phyloP scores from a whole-genome alignment of 257 asterid genomes.

The Anisodus tanguticus region DNA sequence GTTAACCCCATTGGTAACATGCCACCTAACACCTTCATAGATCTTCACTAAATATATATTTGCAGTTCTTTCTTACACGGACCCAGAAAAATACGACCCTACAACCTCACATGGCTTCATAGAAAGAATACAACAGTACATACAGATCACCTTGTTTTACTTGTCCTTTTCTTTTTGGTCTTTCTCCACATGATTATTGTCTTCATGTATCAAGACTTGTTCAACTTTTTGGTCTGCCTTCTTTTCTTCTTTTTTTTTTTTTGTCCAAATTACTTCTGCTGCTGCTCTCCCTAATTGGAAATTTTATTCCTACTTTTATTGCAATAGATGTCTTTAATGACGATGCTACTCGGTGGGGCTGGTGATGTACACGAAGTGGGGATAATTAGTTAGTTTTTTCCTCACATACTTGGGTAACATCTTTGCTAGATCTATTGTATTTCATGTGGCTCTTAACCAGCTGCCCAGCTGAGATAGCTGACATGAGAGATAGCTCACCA shows the following conservation, averaged over 20 bases:
- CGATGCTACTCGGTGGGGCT: background rate
- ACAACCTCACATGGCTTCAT: slow-evolving; percentile 35
- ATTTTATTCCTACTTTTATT: background rate
- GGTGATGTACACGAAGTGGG: background rate
- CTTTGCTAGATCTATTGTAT: slow-evolving; percentile 54
- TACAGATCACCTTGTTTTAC: slow-evolving; percentile 25
- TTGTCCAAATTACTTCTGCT: background rate
- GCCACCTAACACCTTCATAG: background rate
- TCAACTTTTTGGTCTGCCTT: background rate
- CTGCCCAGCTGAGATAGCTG: slow-evolving; percentile 62
- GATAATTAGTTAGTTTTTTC: background rate
- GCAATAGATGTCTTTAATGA: background rate
- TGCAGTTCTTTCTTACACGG: slow-evolving; percentile 12
- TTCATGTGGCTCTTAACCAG: slow-evolving; percentile 60
- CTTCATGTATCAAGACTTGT: background rate
- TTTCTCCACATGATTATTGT: background rate
- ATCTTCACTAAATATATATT: background rate
- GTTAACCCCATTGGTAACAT: background rate
- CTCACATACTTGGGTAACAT: slow-evolving; percentile 33
- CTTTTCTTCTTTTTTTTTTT: background rate
- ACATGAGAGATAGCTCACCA: slow-evolving; percentile 57
- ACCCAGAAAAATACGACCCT: slow-evolving; percentile 1
- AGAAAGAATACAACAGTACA: slow-evolving; percentile 18
- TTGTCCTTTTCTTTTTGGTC: background rate
- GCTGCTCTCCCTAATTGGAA: background rate